phyloP scores from a whole-genome alignment of 106 monocot genomes.

The Dendrobium catenatum region DNA sequence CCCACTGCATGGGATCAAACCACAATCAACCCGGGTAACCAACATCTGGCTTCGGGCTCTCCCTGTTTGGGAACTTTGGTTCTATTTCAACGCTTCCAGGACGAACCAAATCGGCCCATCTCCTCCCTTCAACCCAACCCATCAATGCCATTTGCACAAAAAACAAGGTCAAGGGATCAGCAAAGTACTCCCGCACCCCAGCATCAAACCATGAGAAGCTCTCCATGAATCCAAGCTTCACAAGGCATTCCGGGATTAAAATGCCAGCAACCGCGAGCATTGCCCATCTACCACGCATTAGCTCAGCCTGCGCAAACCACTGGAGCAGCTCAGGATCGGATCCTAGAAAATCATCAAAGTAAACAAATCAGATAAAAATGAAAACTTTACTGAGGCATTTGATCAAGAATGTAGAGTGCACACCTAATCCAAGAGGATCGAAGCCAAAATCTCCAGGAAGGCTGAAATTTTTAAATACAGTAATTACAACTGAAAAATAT shows the following conservation, averaged over 20 bases:
- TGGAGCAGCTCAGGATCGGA: constrained; percentile 70
- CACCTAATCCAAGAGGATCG: constrained; percentile 86
- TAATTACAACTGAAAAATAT: background rate
- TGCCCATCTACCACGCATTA: constrained; percentile 88
- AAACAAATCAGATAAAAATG: too few species aligned
- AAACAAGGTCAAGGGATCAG: constrained; percentile 72
- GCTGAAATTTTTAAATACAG: constrained; percentile 20
- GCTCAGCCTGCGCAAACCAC: constrained; percentile 93
- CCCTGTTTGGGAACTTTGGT: constrained; percentile 53
- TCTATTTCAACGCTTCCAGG: constrained; percentile 66
- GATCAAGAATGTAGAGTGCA: constrained; percentile 2
- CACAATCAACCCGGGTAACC: constrained; percentile 80
- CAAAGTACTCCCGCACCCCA: constrained; percentile 55
- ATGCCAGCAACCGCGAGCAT: constrained; percentile 88
- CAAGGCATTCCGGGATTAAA: constrained; percentile 66
- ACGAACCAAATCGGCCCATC: constrained; percentile 68
- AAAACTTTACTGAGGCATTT: background rate
- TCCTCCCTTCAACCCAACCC: constrained; percentile 85
- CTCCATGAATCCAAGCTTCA: constrained; percentile 56
- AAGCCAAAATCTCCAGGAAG: constrained; percentile 91
- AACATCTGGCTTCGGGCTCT: constrained; percentile 65
- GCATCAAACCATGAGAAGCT: constrained; percentile 76
- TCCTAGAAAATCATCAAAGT: constrained; percentile 26
- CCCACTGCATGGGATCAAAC: constrained; percentile 83
- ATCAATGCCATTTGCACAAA: constrained; percentile 64